Conservation (phyloP, 1,284 basidiomycete genomes). For the Dichomitus squalens region DNA sequence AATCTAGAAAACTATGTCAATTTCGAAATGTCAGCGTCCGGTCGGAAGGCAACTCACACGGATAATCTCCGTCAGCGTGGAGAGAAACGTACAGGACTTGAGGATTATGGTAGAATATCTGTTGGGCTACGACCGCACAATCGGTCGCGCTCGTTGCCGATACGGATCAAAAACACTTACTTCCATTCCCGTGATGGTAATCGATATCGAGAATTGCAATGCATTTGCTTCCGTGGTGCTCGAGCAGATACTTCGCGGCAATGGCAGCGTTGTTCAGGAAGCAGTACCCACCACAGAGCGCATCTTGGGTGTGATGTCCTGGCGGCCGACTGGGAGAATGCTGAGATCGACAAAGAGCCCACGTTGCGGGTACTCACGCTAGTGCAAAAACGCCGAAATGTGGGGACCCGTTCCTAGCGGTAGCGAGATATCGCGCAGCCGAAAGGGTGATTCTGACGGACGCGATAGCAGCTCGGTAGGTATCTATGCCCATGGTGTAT, state of each 20-base stretch:
- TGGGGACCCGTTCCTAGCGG: constrained; percentile 4
- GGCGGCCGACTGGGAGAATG: constrained; percentile 36
- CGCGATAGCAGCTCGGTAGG: constrained; percentile 33
- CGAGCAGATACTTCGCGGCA: constrained; percentile 35
- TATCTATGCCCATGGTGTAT: constrained; percentile 26
- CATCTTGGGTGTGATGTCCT: constrained; percentile 38
- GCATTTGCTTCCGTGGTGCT: neutral
- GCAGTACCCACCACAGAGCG: constrained; percentile 41
- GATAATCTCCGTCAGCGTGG: constrained; percentile 39
- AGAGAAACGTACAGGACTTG: constrained; percentile 39
- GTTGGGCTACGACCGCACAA: constrained; percentile 28
- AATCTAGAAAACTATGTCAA: constrained; percentile 27
- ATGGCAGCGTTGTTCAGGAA: constrained; percentile 40
- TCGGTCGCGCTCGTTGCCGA: neutral
- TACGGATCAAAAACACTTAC: constrained; percentile 17
- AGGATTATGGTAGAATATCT: constrained; percentile 38
- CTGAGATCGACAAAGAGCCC: neutral
- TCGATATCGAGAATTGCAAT: constrained; percentile 43
- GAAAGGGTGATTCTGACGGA: constrained; percentile 33
- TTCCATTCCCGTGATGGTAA: constrained; percentile 44
- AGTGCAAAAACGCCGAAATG: constrained; percentile 31
- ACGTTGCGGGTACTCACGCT: constrained; percentile 24
- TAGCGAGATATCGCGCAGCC: constrained; percentile 24
- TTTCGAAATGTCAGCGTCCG: neutral
- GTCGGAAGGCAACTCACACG: constrained; percentile 33